Percentiles rank a stretch among this genome's conserved stretches.
Evolutionary conservation across 805 yeast genomes (phyloP).

Genomic region (Citeromyces nyonsensis): DNA sequence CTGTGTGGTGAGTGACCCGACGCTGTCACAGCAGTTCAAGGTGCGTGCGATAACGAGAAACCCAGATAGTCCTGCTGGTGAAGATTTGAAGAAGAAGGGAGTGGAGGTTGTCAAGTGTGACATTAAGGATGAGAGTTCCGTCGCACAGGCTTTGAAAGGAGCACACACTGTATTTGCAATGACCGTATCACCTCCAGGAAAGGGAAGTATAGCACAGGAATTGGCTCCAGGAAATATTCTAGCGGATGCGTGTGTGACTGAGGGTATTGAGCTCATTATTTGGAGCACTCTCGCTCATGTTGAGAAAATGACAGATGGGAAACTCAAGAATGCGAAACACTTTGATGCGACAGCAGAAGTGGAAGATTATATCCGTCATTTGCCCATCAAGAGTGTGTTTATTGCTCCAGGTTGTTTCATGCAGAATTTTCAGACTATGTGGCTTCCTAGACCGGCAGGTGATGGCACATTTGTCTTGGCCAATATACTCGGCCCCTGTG

Average conservation of each 20-base stretch:
- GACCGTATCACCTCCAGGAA: background rate
- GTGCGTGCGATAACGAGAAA: conserved; percentile 7
- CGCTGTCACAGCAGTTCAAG: conserved; percentile 3
- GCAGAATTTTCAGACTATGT: background rate
- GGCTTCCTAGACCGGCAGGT: background rate
- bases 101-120: conserved; percentile 7
- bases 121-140: background rate
- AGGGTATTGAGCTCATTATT: background rate
- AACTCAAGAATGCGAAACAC: background rate
- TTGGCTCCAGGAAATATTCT: background rate
- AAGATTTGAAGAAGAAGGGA: conserved; percentile 4
- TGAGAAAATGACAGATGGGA: background rate
- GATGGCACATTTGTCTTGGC: background rate
- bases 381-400: conserved; percentile 1
- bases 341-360: background rate
- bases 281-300: background rate
- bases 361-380: background rate
- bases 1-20: conserved; percentile 1
- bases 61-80: conserved; percentile 1
- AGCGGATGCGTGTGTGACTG: background rate
- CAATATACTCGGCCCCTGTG: background rate
- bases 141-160: background rate
- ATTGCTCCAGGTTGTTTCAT: background rate
- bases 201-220: background rate
- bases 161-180: conserved; percentile 1